Evolutionary conservation across 371 early-diverging fungal genomes (phyloP).

Genomic region (Circinella minor): DNA sequence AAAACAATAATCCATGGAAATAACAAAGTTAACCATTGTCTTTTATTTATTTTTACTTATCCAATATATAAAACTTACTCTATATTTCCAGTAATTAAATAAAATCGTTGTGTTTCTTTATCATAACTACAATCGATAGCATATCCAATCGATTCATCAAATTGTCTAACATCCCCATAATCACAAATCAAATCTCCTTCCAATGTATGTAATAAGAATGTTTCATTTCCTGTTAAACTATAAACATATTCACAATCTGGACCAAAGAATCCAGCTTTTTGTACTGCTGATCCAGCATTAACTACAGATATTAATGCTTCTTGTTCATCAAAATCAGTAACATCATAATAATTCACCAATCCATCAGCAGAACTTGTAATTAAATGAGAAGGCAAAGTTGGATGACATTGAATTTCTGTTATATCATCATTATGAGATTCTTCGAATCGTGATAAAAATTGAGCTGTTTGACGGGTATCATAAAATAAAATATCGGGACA

Average conservation of each 20-base stretch:
- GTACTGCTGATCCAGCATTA: constrained; percentile 82
- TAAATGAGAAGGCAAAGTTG: constrained; percentile 58
- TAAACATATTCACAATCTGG: constrained; percentile 86
- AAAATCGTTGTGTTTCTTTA: constrained; percentile 69
- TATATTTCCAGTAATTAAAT: constrained; percentile 80
- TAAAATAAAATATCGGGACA: constrained; percentile 80
- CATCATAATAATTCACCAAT: constrained; percentile 74
- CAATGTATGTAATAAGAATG: constrained; percentile 70
- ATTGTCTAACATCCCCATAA: constrained; percentile 81
- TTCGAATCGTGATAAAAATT: constrained; percentile 59
- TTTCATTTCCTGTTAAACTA: constrained; percentile 86
- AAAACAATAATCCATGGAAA: too few species aligned
- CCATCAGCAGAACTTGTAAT: constrained; percentile 82
- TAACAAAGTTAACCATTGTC: too few species aligned
- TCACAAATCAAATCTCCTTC: constrained; percentile 66
- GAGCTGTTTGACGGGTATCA: constrained; percentile 53
- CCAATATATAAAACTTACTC: constrained; percentile 48
- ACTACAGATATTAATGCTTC: constrained; percentile 84
- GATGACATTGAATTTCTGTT: constrained; percentile 85
- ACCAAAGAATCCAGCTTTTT: constrained; percentile 89
- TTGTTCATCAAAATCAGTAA: constrained; percentile 80
- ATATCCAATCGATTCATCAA: constrained; percentile 74
- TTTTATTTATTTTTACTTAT: too few species aligned
- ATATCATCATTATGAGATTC: constrained; percentile 93
- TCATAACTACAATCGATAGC: constrained; percentile 86